Evolutionary conservation across 1,284 basidiomycete species (phyloP).

Genomic region (Ceratobasidium sp.): DNA sequence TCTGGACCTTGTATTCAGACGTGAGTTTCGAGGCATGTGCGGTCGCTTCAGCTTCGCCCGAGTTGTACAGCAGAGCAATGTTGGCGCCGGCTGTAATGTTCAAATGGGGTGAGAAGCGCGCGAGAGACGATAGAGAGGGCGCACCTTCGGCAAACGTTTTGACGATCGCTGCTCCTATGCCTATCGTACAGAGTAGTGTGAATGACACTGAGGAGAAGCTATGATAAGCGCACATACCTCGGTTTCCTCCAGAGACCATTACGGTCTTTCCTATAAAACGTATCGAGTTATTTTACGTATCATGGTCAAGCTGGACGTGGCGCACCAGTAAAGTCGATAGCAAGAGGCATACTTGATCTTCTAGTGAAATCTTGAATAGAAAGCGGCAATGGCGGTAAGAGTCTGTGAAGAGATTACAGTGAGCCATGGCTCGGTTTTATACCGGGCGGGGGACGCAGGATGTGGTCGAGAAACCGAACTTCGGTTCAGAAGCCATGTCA

Average conservation of each 20-base stretch:
- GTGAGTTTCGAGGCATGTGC: constrained; percentile 42
- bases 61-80: constrained; percentile 41
- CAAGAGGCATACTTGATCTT: constrained; percentile 19
- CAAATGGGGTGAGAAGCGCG: neutral
- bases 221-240: constrained; percentile 40
- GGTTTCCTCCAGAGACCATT: constrained; percentile 46
- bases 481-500: neutral
- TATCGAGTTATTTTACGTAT: neutral
- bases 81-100: constrained; percentile 36
- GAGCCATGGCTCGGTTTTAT: neutral
- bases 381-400: neutral
- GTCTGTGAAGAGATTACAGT: neutral
- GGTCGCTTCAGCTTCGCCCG: constrained; percentile 47
- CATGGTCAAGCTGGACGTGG: neutral
- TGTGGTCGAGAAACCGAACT: constrained; percentile 7
- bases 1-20: constrained; percentile 39
- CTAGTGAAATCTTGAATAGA: too few relatives aligned
- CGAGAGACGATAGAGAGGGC: neutral
- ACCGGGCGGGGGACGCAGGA: neutral
- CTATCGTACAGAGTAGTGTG: neutral
- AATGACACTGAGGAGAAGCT: neutral
- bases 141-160: constrained; percentile 48
- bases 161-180: constrained; percentile 52
- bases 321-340: constrained; percentile 30
- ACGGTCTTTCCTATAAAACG: constrained; percentile 46